A percentile compares a stretch with the other conserved stretches of the same genome.
Conservation (phyloP, 192 early-diverging fungal genomes). For the Coemansia sp. region DNA sequence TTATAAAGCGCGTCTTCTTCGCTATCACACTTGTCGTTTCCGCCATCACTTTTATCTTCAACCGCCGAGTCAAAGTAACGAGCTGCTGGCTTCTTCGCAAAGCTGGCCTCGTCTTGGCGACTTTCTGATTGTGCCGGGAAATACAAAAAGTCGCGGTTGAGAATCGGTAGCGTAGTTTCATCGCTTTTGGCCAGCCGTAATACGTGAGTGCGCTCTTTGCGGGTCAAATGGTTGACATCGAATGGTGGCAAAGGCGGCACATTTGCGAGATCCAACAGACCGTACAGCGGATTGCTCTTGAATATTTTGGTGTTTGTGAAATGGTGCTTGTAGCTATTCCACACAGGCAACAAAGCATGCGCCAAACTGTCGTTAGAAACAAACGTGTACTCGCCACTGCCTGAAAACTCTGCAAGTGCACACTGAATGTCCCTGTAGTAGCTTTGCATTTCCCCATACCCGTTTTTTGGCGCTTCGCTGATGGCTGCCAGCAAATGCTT, state of each 20-base stretch:
- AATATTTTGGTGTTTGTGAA: not conserved
- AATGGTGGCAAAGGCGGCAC: not conserved
- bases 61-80: not conserved
- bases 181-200: not conserved
- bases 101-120: not conserved
- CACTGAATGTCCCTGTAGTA: slow-evolving; percentile 8
- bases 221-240: not conserved
- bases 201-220: not conserved
- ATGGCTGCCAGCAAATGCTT: slow-evolving; percentile 7
- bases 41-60: not conserved
- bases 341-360: slow-evolving; percentile 16
- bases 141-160: slow-evolving; percentile 20
- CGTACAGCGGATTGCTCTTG: slow-evolving; percentile 2
- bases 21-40: not conserved
- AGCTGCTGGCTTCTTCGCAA: too few relatives aligned
- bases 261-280: slow-evolving; percentile 1
- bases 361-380: slow-evolving; percentile 11
- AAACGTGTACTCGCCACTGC: not conserved
- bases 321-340: slow-evolving; percentile 8
- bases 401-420: not conserved
- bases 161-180: slow-evolving; percentile 13
- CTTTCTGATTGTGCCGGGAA: not conserved
- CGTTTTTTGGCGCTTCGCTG: slow-evolving; percentile 2
- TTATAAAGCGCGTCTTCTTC: slow-evolving; percentile 5
- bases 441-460: slow-evolving; percentile 1